Evolutionary conservation across 2,329 filamentous ascomycete species (phyloP).

Genomic region (Alternaria conjuncta): DNA sequence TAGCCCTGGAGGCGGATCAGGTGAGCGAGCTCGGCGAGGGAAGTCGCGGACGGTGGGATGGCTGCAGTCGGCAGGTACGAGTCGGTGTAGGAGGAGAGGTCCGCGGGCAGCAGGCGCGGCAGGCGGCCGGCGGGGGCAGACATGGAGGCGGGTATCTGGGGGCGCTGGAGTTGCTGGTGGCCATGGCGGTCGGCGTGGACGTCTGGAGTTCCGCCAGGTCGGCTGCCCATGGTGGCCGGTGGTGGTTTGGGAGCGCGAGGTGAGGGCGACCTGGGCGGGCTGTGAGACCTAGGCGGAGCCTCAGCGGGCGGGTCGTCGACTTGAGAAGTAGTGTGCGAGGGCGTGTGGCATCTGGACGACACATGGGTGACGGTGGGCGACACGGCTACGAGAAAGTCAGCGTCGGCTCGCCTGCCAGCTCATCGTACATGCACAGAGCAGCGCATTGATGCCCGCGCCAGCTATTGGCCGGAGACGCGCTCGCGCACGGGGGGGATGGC

Average conservation of each 20-base stretch:
- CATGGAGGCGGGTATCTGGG: constrained; percentile 51
- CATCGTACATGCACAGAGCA: constrained; percentile 45
- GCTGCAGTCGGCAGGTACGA: constrained; percentile 64
- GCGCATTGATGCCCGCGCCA: constrained; percentile 38
- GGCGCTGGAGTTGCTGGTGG: constrained; percentile 27
- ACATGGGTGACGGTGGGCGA: constrained; percentile 60
- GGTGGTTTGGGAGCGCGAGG: constrained; percentile 34
- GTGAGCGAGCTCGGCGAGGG: constrained; percentile 78
- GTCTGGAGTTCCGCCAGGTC: constrained; percentile 41
- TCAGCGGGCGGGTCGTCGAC: constrained; percentile 59
- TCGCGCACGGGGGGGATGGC: constrained; percentile 5
- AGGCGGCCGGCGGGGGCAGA: constrained; percentile 54
- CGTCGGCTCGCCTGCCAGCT: constrained; percentile 46
- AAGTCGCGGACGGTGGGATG: constrained; percentile 66
- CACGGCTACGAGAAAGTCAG: constrained; percentile 53
- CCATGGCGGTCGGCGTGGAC: constrained; percentile 13
- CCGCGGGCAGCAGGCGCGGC: constrained; percentile 66
- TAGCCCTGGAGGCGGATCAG: constrained; percentile 79
- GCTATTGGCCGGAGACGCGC: constrained; percentile 32
- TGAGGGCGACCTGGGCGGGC: constrained; percentile 58
- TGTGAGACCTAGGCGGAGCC: constrained; percentile 62
- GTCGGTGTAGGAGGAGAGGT: constrained; percentile 71
- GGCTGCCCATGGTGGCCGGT: constrained; percentile 45
- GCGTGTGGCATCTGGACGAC: constrained; percentile 63
- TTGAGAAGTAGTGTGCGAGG: constrained; percentile 55